Conservation (phyloP, 225 moss, liverwort and hornwort species). For the Pseudoscleropodium purum region DNA sequence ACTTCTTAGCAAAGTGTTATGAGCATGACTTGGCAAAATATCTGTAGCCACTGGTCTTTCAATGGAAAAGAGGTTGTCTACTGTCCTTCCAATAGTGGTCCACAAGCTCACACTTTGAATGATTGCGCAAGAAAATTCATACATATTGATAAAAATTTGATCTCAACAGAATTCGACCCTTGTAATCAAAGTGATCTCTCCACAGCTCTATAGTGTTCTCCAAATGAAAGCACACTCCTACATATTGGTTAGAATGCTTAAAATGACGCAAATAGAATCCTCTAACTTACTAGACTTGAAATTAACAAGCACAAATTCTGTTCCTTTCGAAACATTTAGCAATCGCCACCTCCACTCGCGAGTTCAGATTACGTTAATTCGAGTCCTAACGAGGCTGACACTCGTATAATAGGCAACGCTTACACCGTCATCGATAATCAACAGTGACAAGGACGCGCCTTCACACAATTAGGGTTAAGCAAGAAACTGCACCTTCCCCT, state of each 20-base stretch:
- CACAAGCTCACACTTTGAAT: neutral
- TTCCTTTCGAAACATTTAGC: neutral
- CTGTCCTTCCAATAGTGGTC: neutral
- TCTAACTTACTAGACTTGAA: neutral
- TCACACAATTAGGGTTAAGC: neutral
- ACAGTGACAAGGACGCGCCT: neutral
- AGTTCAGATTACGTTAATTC: neutral
- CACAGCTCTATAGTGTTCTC: neutral
- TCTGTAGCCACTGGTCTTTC: neutral
- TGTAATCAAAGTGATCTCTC: neutral
- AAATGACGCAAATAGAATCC: neutral
- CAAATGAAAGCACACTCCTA: neutral
- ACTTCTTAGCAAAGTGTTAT: neutral
- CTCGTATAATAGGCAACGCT: neutral
- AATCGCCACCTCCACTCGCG: neutral
- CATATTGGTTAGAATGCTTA: neutral
- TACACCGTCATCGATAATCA: neutral
- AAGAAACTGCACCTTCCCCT: slow-evolving; percentile 13
- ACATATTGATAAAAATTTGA: neutral
- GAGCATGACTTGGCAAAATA: neutral
- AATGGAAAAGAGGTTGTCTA: neutral
- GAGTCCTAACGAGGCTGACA: neutral
- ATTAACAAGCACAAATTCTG: neutral
- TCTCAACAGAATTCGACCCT: neutral
- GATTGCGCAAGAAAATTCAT: neutral